Evolutionary conservation across 2,329 filamentous ascomycete genomes (phyloP), one percentile per base, ranked within the genome.

Genomic region (Trichoderma afroharzianum): DNA sequence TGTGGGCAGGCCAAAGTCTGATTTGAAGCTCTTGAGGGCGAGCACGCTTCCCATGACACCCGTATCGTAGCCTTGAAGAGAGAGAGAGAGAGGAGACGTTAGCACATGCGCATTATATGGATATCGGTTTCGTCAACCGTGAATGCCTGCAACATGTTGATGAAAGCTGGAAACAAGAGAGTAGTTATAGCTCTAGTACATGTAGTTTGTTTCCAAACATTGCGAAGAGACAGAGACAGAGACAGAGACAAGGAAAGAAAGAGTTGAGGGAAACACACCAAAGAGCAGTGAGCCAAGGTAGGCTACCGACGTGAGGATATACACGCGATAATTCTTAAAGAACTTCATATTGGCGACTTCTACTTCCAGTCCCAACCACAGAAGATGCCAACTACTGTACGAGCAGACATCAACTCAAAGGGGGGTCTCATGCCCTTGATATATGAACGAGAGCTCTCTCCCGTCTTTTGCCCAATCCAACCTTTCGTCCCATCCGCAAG

Each of bases 21-120:
- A 18, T 50, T 74, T 73, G 61, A 74, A 74, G 53, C 71, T 74
- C 24, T 68, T 53, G n/a, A 74, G 63, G 8, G 73, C 72, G 47
- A 74, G 72, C 14, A 74, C 68, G 14, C 66, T 68, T 6, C 73
- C 73, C 72, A 73, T 74, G 14, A 73, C 72, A 57, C 72, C 70
- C 3, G 63, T 69, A 59, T 73, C 72, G 28, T 72, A 73, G 4
- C 72, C 72, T 66, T 3, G 12, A 32, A 28, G 36, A 12, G 43
- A 3, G 7, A 24, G 7, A 24, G 18, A 18, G 43, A 2, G 7
- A 26, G 15, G 39, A 24, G 14, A 33, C 18, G 63, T 68, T 26
- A 68, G 69, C 50, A 33, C 36, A 47, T 36, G n/a, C 21, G 2
- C 9, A 15, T 15, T 6, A 28, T 11, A n/a, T 57, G 39, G 11